A percentile compares a stretch with the other conserved stretches of the same genome.
Conservation (phyloP, 2,329 filamentous ascomycete genomes). For the Claviceps pazoutovae region DNA sequence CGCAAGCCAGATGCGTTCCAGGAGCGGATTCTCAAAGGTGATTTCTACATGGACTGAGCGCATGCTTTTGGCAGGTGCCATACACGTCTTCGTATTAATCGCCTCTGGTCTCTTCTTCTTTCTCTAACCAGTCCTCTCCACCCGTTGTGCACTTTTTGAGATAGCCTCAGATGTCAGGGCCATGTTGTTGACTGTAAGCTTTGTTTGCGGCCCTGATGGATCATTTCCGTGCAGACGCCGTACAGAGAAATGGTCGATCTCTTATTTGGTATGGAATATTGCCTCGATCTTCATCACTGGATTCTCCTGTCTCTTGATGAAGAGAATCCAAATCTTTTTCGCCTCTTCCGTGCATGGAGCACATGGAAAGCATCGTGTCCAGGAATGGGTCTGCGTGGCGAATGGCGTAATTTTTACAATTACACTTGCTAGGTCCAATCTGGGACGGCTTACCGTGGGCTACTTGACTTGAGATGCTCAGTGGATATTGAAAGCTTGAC, state of each 20-base stretch:
- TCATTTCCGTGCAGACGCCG: not conserved
- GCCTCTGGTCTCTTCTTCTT: not conserved
- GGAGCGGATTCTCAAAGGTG: conserved; percentile 91
- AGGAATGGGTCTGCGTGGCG: not conserved
- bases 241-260: too few species aligned
- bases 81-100: too few species aligned
- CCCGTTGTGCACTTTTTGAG: too few species aligned
- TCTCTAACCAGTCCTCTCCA: not conserved
- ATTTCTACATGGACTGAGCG: conserved; percentile 87
- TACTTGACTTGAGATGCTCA: too few species aligned
- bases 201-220: not conserved
- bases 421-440: too few species aligned
- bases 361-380: not conserved
- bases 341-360: not conserved
- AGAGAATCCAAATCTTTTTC: not conserved
- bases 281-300: not conserved
- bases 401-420: not conserved
- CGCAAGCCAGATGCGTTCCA: conserved; percentile 87
- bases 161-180: too few species aligned
- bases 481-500: too few species aligned
- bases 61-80: too few species aligned
- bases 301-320: not conserved
- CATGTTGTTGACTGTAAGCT: too few species aligned
- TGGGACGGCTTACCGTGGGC: too few species aligned
- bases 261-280: not conserved